Conservation (phyloP, 805 yeast genomes). For the Brettanomyces anomalus region DNA sequence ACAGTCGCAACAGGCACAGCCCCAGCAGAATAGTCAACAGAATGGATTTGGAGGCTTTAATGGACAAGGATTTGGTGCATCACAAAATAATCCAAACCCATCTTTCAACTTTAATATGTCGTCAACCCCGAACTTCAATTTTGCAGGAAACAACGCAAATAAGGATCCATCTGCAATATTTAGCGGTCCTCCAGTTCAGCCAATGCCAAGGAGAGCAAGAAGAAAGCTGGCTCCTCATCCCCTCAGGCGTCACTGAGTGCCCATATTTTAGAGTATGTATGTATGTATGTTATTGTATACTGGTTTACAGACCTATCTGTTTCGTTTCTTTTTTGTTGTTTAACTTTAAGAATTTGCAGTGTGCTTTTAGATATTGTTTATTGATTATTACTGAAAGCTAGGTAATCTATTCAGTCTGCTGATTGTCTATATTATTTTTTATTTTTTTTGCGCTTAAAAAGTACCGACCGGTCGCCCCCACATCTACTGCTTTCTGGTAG, state of each 20-base stretch:
- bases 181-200: slow-evolving; percentile 14
- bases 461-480: too few species aligned
- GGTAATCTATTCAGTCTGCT: too few species aligned
- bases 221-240: slow-evolving; percentile 14
- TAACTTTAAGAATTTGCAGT: too few species aligned
- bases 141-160: slow-evolving; percentile 19
- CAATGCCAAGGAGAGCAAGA: slow-evolving; percentile 14
- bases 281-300: too few species aligned
- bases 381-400: too few species aligned
- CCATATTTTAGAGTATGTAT: background rate
- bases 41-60: background rate
- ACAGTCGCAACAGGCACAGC: background rate
- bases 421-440: too few species aligned
- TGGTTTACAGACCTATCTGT: too few species aligned
- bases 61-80: background rate
- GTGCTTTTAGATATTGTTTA: too few species aligned
- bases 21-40: background rate
- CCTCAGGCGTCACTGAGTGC: slow-evolving; percentile 11
- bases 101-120: background rate
- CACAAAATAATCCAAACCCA: background rate
- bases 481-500: too few species aligned
- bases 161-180: slow-evolving; percentile 23
- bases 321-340: too few species aligned
- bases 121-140: slow-evolving; percentile 24
- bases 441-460: too few species aligned